Evolutionary conservation across 495 filamentous ascomycete species (phyloP).

Genomic region (Hyphodiscus hymeniophilus): DNA sequence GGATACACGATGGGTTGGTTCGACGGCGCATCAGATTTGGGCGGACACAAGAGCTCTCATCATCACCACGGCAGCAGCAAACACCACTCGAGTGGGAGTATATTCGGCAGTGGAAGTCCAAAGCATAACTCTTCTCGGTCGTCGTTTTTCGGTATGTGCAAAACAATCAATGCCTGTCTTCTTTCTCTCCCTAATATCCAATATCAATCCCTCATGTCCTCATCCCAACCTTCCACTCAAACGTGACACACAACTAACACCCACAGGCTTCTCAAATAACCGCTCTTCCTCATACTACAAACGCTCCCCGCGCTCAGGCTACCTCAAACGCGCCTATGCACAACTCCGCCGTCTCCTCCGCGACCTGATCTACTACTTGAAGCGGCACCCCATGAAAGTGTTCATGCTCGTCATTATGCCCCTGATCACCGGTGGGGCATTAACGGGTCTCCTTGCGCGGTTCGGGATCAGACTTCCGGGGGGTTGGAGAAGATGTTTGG

Average conservation of each 20-base stretch:
- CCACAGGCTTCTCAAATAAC: conserved; percentile 10
- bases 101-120: conserved; percentile 17
- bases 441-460: conserved; percentile 61
- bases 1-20: conserved; percentile 39
- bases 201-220: too few species aligned
- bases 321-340: conserved; percentile 58
- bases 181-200: too few species aligned
- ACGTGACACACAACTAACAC: neutral
- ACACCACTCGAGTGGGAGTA: conserved; percentile 2
- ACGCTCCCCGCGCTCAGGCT: conserved; percentile 66
- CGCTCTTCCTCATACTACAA: conserved; percentile 55
- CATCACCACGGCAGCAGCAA: conserved; percentile 8
- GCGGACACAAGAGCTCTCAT: neutral
- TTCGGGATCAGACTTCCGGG: conserved; percentile 69
- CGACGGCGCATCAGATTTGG: conserved; percentile 27
- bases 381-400: conserved; percentile 72
- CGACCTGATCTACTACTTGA: conserved; percentile 66
- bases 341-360: conserved; percentile 66
- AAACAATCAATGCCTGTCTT: too few species aligned
- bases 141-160: conserved; percentile 33
- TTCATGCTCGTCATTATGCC: conserved; percentile 81
- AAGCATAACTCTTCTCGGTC: conserved; percentile 35
- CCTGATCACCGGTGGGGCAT: conserved; percentile 69
- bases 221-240: neutral
- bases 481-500: conserved; percentile 47